phyloP scores from a whole-genome alignment of 139 green algal genomes.

The Auxenochlorella pyrenoidosa region DNA sequence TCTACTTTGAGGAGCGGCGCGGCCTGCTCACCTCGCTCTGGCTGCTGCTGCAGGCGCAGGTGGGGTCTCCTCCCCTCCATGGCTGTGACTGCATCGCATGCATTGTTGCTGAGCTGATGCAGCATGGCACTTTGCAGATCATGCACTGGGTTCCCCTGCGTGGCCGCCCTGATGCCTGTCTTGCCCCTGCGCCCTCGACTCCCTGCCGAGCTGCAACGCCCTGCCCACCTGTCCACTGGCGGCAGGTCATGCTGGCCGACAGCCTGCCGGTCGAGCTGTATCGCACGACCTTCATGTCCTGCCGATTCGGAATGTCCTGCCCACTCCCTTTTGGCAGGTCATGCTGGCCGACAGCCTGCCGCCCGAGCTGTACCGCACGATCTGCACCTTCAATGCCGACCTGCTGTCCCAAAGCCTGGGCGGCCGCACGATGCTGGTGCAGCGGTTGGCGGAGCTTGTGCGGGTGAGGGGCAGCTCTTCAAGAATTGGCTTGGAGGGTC shows the following conservation, averaged over 20 bases:
- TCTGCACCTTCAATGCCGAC: conserved; percentile 46
- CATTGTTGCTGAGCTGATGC: no score
- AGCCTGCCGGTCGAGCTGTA: conserved; percentile 5
- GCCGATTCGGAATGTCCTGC: no score
- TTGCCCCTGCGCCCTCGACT: no score
- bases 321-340: neutral
- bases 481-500: no score
- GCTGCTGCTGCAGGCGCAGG: conserved; percentile 62
- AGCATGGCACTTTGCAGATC: no score
- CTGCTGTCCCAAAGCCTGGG: conserved; percentile 48
- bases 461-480: conserved; percentile 44
- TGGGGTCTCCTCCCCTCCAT: neutral
- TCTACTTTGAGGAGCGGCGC: conserved; percentile 71
- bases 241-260: conserved; percentile 23
- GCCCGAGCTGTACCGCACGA: neutral
- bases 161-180: no score
- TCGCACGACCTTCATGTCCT: no score
- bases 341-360: conserved; percentile 26
- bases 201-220: no score
- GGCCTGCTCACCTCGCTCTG: conserved; percentile 52
- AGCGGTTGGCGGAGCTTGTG: conserved; percentile 56
- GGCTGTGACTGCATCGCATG: no score
- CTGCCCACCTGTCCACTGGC: no score
- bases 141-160: no score
- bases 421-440: conserved; percentile 49